These are phyloP conservation scores for Malassezia brasiliensis DNA, from an alignment of 1,284 basidiomycete genomes.

Conservation along the genomic window DNA sequence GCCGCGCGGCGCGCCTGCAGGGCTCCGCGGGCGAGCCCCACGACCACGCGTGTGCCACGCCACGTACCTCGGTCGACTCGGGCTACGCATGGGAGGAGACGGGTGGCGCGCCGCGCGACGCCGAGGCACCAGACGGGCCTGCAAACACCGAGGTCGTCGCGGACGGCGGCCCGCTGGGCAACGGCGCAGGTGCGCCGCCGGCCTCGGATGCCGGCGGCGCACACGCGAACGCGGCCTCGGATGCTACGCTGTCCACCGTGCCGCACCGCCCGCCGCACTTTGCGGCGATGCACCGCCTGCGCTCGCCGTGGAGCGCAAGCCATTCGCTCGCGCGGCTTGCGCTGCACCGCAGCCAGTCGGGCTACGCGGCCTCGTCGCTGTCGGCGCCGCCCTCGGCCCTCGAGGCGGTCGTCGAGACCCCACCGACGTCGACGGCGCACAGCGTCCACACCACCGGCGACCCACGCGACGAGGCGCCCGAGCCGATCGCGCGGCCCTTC, in stretches of 20 bases:
- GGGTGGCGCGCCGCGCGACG: neutral
- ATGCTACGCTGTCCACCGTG: neutral
- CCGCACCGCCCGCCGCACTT: neutral
- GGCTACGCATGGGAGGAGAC: neutral
- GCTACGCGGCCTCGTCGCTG: neutral
- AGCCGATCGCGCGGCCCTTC: conserved; percentile 14
- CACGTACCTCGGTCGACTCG: neutral
- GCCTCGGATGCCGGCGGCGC: no score
- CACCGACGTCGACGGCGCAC: no score
- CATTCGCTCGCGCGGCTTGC: neutral
- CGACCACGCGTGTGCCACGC: neutral
- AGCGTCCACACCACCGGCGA: neutral
- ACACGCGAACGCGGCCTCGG: no score
- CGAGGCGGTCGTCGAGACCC: neutral
- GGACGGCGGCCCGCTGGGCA: no score
- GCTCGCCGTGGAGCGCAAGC: conserved; percentile 6
- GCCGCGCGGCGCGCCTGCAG: neutral
- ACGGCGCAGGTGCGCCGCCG: no score
- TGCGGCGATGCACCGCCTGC: conserved; percentile 3
- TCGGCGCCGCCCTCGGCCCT: neutral
- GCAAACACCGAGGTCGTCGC: no score
- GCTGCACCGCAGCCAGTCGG: neutral
- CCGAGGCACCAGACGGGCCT: neutral
- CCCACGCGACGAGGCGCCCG: neutral
- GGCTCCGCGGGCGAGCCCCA: neutral